Conservation (phyloP, 164 flowering plant genomes). For the Cinnamomum chago region DNA sequence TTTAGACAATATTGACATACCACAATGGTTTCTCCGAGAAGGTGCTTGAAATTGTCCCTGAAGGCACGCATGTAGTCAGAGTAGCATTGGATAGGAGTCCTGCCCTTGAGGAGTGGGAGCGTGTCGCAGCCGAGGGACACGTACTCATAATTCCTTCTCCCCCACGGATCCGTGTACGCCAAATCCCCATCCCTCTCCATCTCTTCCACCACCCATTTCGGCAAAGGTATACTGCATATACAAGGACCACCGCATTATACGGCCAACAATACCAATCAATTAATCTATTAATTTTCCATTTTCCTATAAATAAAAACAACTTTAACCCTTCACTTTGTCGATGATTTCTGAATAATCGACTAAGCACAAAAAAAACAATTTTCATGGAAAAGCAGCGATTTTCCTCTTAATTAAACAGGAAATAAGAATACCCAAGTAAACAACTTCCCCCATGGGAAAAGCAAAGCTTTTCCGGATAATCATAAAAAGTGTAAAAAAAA, state of each 20-base stretch:
- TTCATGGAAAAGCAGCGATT: too few species aligned
- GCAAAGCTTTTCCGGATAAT: too few species aligned
- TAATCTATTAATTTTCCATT: too few species aligned
- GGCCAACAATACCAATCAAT: too few species aligned
- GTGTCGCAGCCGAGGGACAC: conserved; percentile 86
- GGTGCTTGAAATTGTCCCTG: conserved; percentile 69
- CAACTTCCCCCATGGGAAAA: too few species aligned
- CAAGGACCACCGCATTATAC: neutral
- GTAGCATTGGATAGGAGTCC: conserved; percentile 84
- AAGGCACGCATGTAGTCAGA: conserved; percentile 88
- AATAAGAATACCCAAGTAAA: too few species aligned
- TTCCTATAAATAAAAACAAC: too few species aligned
- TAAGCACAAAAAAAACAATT: too few species aligned
- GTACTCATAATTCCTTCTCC: conserved; percentile 81
- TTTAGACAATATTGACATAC: conserved; percentile 26
- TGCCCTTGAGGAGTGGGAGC: conserved; percentile 75
- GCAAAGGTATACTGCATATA: conserved; percentile 76
- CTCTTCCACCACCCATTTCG: conserved; percentile 86
- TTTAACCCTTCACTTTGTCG: too few species aligned
- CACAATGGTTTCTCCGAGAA: conserved; percentile 90
- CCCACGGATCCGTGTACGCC: conserved; percentile 94
- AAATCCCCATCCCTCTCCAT: conserved; percentile 70
- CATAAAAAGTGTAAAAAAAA: too few species aligned
- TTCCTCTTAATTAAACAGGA: too few species aligned
- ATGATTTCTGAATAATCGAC: too few species aligned